Evolutionary conservation across 1,284 basidiomycete genomes (phyloP), one percentile per base, ranked within the genome.

Genomic region (Volvariella surrecta): DNA sequence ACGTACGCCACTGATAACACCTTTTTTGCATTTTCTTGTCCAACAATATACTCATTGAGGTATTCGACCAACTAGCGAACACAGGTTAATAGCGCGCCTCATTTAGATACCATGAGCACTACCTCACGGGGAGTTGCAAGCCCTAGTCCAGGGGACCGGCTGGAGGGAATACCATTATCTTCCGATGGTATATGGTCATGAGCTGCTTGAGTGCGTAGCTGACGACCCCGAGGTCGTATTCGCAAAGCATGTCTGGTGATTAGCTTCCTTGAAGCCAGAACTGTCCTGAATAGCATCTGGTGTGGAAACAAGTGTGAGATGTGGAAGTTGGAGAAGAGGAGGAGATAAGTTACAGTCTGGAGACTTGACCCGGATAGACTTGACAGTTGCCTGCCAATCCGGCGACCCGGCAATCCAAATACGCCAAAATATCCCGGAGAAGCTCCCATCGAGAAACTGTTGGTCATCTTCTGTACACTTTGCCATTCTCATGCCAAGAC

Each of bases 1-100:
- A 71, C 85, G 56, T 58, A 89, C 87, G 88, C 89, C 34, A 93
- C 94, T 22, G 90, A 89, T 15, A 97, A 73, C 8, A 90, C 84
- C 58, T 92, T 91, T 74, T 97, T 97, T 2, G 94, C 93, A 49
- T 73, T 74, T 50, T 89, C 86, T 59, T 97, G 94, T 1, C 94
- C 93, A 10, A 97, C 76, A n/a, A 97, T 82, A 57, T 86, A 95
- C 55, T 89, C 79, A 52, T 91, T 84, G 21, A 96, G 74, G 60
- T 91, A 91, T 56, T 83, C 74, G n/a, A 83, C 83, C 31, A 96
- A 76, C 83, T 93, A 45, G 16, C 30, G 19, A 39, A 32, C 24
- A 37, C 24, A 28, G 24, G 6, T 32, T 44, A 34, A 37, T 39
- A 22, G 40, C 39, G 50, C 40, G 18, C 32, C 20, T n/a, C 17